Conservation (phyloP, 2,329 filamentous ascomycete species). For the Leptographium radiaticola region DNA sequence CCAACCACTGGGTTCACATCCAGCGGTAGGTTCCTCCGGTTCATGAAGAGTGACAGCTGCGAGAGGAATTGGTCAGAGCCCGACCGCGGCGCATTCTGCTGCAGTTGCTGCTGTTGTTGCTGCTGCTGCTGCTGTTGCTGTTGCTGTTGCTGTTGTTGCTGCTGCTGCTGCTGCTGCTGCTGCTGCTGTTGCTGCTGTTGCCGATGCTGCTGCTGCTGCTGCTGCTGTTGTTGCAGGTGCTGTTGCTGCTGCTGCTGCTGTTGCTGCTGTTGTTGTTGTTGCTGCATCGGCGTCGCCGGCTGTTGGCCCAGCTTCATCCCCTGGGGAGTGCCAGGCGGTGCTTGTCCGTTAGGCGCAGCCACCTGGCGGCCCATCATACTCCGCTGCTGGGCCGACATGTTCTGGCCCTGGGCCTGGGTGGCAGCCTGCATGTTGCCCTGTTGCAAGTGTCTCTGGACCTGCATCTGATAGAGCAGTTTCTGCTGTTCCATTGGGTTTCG, state of each 20-base stretch:
- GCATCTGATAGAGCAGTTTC: slow-evolving; percentile 72
- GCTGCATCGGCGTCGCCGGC: too few relatives aligned
- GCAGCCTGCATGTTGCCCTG: slow-evolving; percentile 35
- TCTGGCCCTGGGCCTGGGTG: slow-evolving; percentile 18
- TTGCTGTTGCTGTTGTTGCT: too few relatives aligned
- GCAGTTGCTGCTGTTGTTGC: not conserved
- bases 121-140: too few relatives aligned
- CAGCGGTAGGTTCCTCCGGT: slow-evolving; percentile 55
- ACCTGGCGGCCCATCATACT: slow-evolving; percentile 35
- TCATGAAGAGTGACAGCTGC: slow-evolving; percentile 66
- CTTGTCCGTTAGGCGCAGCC: slow-evolving; percentile 40
- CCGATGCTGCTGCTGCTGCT: slow-evolving; percentile 18
- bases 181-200: too few relatives aligned
- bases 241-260: too few relatives aligned
- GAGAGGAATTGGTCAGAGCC: slow-evolving; percentile 62
- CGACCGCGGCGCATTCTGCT: slow-evolving; percentile 18
- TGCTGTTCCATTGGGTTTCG: slow-evolving; percentile 55
- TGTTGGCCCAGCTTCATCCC: slow-evolving; percentile 9
- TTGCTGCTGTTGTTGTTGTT: too few relatives aligned
- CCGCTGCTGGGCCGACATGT: slow-evolving; percentile 10
- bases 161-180: too few relatives aligned
- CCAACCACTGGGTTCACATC: slow-evolving; percentile 62
- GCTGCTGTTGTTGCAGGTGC: too few relatives aligned
- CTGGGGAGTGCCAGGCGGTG: slow-evolving; percentile 25
- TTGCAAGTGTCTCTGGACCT: slow-evolving; percentile 64